Evolutionary conservation across 257 asterid species (phyloP).

Genomic region (Agastache rugosa): DNA sequence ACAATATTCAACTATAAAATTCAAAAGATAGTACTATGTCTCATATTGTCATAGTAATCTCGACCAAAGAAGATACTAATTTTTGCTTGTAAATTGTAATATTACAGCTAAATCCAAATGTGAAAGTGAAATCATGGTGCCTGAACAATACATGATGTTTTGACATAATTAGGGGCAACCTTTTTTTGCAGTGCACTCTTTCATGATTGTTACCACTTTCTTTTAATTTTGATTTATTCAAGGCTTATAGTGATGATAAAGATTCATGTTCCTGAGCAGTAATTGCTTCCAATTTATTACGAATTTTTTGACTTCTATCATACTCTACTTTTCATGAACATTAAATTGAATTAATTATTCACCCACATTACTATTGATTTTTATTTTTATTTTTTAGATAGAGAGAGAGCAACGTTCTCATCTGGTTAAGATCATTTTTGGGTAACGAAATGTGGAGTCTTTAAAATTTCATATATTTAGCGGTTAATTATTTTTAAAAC

Average conservation of each 20-base stretch:
- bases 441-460: not conserved
- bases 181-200: conserved; percentile 45
- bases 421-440: not conserved
- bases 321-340: not conserved
- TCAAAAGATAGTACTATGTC: not conserved
- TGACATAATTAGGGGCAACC: conserved; percentile 37
- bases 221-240: not conserved
- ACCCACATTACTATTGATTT: not conserved
- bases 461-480: too few relatives aligned
- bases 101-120: conserved; percentile 31
- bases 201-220: conserved; percentile 37
- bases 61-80: not conserved
- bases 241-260: not conserved
- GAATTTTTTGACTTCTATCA: not conserved
- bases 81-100: conserved; percentile 29
- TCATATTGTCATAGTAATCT: not conserved
- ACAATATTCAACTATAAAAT: not conserved
- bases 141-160: conserved; percentile 29
- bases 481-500: too few relatives aligned
- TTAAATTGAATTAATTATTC: not conserved
- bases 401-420: too few relatives aligned
- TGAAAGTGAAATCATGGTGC: conserved; percentile 41
- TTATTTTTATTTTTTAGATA: not conserved
- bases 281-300: not conserved
- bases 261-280: not conserved